Base-by-base conservation (phyloP, 108 stramenopile species). In the Nannochloropsis oceanica region DNA sequence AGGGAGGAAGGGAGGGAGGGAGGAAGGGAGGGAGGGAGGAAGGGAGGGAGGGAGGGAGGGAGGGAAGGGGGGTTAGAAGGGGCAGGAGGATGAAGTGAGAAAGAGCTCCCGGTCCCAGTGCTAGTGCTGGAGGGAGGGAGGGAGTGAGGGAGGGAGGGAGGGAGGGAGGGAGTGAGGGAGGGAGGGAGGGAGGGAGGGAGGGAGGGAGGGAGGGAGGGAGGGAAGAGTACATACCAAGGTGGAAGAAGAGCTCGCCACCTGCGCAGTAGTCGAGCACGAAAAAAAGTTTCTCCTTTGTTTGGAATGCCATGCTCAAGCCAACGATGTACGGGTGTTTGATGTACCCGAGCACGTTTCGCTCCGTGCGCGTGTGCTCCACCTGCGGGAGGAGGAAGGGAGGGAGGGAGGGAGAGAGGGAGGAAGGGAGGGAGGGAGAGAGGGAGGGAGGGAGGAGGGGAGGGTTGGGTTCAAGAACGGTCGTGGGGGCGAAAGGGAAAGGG, bases 251-350 rank as follows among this genome's bases (percentile, higher is more conserved):
- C 90, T 99, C 98, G 42, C 98, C 98, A 42, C 98, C 98, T 3
- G 96, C 96, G 86, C 96, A 97, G 89, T 96, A 98, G 87, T 98
- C 97, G 80, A 99, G 90, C 8, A 99, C 98, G 86, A 99, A 96
- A 89, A 96, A 99, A 0, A 99, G 92, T 91, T 97, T 96, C 87
- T 95, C 93, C 82, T 92, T 94, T 46, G 96, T 96, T 86, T 98
- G 98, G 91, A 99, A 99, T 20, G 98, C 98, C 95, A 96, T 97
- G 87, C 96, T 97, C 86, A 99, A 93, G 0, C 98, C 96, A 8
- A 99, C 97, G 85, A 99, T 97, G 91, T 98, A 99, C 8, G 97
- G 98, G 87, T 99, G 98, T 46, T 93, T 92, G 24, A 98, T 95
- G 85, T 98, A 97, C 24, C 96, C 98, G 34, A 99, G 88, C 2